Conservation (phyloP, 495 filamentous ascomycete species). For the Niebla homalea region DNA sequence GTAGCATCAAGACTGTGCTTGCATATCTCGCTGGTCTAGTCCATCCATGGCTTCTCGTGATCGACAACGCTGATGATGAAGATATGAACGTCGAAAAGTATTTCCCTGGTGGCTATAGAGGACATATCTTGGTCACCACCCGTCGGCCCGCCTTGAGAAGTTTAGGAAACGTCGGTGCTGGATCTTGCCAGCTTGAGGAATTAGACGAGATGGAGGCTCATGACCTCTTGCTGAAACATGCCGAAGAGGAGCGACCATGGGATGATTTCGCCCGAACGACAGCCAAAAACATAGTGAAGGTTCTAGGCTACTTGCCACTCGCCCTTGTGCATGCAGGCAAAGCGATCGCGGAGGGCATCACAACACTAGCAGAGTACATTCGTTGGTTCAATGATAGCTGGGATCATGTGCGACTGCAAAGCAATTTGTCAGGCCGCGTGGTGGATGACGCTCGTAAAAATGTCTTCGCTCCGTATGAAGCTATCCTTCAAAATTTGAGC, state of each 20-base stretch:
- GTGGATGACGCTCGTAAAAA: slow-evolving; percentile 17
- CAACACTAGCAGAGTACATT: slow-evolving; percentile 13
- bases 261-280: neutral
- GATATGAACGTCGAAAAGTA: slow-evolving; percentile 17
- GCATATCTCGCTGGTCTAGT: slow-evolving; percentile 15
- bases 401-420: neutral
- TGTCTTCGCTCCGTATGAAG: slow-evolving; percentile 22
- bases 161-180: slow-evolving; percentile 22
- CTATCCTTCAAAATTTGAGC: slow-evolving; percentile 16
- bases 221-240: slow-evolving; percentile 21
- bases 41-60: slow-evolving; percentile 13
- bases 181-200: slow-evolving; percentile 19
- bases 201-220: slow-evolving; percentile 21
- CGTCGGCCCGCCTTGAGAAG: slow-evolving; percentile 20
- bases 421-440: slow-evolving; percentile 13
- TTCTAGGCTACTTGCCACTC: slow-evolving; percentile 25
- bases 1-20: slow-evolving; percentile 7
- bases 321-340: slow-evolving; percentile 26
- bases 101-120: slow-evolving; percentile 25
- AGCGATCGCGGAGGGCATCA: slow-evolving; percentile 6
- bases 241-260: slow-evolving; percentile 13
- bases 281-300: slow-evolving; percentile 15
- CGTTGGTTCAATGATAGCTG: slow-evolving; percentile 16
- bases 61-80: slow-evolving; percentile 26
- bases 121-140: slow-evolving; percentile 30